phyloP scores from a whole-genome alignment of 225 moss, liverwort and hornwort genomes.

The Bryoerythrophyllum caledonicum region DNA sequence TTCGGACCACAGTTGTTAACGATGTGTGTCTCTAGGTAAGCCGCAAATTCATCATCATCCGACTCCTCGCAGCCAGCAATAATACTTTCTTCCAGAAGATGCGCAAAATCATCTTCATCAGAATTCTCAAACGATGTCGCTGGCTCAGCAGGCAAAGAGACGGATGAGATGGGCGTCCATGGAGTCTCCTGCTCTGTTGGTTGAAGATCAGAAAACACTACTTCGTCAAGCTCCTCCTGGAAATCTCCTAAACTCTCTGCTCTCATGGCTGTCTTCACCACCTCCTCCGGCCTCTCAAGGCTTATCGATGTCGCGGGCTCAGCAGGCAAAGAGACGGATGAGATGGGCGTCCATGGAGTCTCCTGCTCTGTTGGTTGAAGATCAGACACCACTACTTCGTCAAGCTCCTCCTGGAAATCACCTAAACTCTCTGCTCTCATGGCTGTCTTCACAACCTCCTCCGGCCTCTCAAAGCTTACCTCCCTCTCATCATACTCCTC shows the following conservation, averaged over 20 bases:
- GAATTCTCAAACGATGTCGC: slow-evolving; percentile 34
- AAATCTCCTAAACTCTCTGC: slow-evolving; percentile 25
- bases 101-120: slow-evolving; percentile 32
- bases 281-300: slow-evolving; percentile 25
- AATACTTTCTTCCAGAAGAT: slow-evolving; percentile 24
- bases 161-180: slow-evolving; percentile 18
- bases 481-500: slow-evolving; percentile 27
- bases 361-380: slow-evolving; percentile 19
- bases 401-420: slow-evolving; percentile 30
- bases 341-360: slow-evolving; percentile 25
- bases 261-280: slow-evolving; percentile 19
- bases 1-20: slow-evolving; percentile 2
- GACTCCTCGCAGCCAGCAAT: slow-evolving; percentile 29
- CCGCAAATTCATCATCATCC: slow-evolving; percentile 30
- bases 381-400: slow-evolving; percentile 34
- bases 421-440: slow-evolving; percentile 27
- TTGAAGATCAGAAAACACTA: slow-evolving; percentile 34
- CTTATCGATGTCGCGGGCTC: slow-evolving; percentile 22
- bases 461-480: slow-evolving; percentile 25
- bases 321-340: slow-evolving; percentile 20
- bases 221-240: slow-evolving; percentile 33
- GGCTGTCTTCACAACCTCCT: slow-evolving; percentile 18
- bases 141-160: slow-evolving; percentile 23
- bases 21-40: slow-evolving; percentile 28
- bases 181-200: slow-evolving; percentile 18